phyloP scores from a whole-genome alignment of 139 green algal genomes.

The Chlorokybus atmophyticus region DNA sequence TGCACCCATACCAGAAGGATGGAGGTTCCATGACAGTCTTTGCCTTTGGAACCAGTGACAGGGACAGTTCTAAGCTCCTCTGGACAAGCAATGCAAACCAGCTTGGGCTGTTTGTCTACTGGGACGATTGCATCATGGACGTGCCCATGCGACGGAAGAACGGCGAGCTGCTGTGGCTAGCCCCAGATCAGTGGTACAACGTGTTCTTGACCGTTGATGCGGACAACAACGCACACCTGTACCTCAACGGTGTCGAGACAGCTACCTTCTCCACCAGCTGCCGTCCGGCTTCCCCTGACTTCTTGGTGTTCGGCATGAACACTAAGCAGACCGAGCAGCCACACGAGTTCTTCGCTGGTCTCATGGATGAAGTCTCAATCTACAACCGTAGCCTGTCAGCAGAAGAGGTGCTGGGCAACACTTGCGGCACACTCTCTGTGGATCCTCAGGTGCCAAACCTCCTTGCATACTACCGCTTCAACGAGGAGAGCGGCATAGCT shows the following conservation, averaged over 20 bases:
- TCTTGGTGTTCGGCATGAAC: conserved; percentile 22
- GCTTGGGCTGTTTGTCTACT: conserved; percentile 29
- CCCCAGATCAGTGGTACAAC: conserved; percentile 20
- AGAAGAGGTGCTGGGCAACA: no score
- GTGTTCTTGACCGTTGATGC: conserved; percentile 24
- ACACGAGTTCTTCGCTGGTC: conserved; percentile 16
- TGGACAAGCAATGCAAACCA: conserved; percentile 7
- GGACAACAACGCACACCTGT: conserved; percentile 17
- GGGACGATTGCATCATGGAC: conserved; percentile 28
- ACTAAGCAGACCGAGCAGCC: conserved; percentile 14
- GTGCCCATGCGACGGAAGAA: conserved; percentile 13
- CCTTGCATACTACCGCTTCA: no score
- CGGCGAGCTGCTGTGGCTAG: conserved; percentile 10
- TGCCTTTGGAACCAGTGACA: conserved; percentile 19
- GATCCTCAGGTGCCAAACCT: no score
- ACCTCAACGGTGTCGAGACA: conserved; percentile 15
- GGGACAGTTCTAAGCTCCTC: conserved; percentile 18
- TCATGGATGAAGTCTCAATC: conserved; percentile 25
- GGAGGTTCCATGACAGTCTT: conserved; percentile 11
- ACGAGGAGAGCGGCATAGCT: no score
- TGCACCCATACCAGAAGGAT: conserved; percentile 18
- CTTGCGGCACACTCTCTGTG: no score
- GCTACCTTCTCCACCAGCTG: conserved; percentile 14
- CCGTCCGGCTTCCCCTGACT: conserved; percentile 4
- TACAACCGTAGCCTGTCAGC: no score